Percentiles rank a stretch among this genome's conserved stretches.
phyloP scores from a whole-genome alignment of 192 early-diverging fungal species.

The Bifiguratus adelaidae region DNA sequence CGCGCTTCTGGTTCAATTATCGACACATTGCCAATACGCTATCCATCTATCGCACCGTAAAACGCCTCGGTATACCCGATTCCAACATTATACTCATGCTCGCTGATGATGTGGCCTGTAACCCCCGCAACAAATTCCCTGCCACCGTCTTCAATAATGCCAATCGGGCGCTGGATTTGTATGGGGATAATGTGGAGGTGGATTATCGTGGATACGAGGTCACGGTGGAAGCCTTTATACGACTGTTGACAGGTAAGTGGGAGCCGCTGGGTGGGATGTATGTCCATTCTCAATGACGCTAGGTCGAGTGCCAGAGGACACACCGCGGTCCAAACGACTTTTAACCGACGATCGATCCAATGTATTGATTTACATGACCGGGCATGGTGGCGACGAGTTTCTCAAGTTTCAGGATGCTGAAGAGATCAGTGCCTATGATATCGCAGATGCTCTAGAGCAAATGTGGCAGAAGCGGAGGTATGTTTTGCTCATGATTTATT shows the following conservation, averaged over 20 bases:
- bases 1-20: constrained; percentile 99
- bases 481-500: neutral
- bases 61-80: constrained; percentile 96
- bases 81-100: constrained; percentile 99
- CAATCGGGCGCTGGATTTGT: constrained; percentile 70
- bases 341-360: constrained; percentile 95
- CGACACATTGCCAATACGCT: constrained; percentile 97
- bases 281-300: neutral
- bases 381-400: constrained; percentile 98
- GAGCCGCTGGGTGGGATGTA: neutral
- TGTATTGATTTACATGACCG: constrained; percentile 96
- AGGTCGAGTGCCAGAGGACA: constrained; percentile 77
- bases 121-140: constrained; percentile 84
- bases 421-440: constrained; percentile 91
- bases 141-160: constrained; percentile 93
- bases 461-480: constrained; percentile 92
- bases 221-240: constrained; percentile 96
- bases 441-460: constrained; percentile 94
- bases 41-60: constrained; percentile 97
- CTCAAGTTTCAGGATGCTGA: constrained; percentile 98
- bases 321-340: constrained; percentile 89
- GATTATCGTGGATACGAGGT: constrained; percentile 99
- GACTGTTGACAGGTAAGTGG: constrained; percentile 69
- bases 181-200: constrained; percentile 95
- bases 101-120: constrained; percentile 98